Conservation (phyloP, 352 stramenopile species). For the Phytophthora ohioensis region DNA sequence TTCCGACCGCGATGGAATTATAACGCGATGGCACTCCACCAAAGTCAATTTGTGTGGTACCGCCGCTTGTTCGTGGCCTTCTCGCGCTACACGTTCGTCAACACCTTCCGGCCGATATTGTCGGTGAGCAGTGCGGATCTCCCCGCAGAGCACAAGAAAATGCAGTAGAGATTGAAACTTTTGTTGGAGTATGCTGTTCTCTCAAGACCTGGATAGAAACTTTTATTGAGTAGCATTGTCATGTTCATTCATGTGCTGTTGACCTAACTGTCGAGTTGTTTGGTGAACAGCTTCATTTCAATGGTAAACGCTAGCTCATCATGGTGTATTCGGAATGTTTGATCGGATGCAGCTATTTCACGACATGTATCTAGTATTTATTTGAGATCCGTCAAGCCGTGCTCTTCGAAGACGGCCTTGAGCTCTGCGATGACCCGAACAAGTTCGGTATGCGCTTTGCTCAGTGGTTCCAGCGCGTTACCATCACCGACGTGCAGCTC, state of each 20-base stretch:
- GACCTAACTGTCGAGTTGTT: too few species aligned
- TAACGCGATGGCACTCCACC: constrained; percentile 92
- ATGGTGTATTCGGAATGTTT: neutral
- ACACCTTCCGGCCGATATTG: constrained; percentile 77
- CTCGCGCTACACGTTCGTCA: constrained; percentile 95
- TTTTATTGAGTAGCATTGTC: too few species aligned
- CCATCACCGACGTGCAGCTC: constrained; percentile 57
- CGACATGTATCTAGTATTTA: constrained; percentile 47
- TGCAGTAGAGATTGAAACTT: constrained; percentile 21
- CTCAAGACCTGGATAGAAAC: too few species aligned
- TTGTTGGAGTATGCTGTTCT: neutral
- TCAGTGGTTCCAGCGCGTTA: constrained; percentile 48
- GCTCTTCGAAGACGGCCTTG: constrained; percentile 61
- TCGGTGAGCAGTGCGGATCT: constrained; percentile 34
- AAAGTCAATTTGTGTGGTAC: constrained; percentile 97
- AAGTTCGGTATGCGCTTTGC: constrained; percentile 57
- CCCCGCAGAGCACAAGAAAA: constrained; percentile 41
- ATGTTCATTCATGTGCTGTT: too few species aligned
- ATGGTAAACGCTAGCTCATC: too few species aligned
- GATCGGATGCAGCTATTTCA: constrained; percentile 27
- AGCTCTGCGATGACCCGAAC: constrained; percentile 62
- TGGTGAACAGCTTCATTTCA: too few species aligned
- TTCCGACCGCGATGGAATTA: constrained; percentile 84
- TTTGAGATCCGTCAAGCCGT: constrained; percentile 81
- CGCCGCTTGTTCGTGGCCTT: constrained; percentile 96